Conservation (phyloP, 768 basidiomycete species). For the Kockovaella imperatae region DNA sequence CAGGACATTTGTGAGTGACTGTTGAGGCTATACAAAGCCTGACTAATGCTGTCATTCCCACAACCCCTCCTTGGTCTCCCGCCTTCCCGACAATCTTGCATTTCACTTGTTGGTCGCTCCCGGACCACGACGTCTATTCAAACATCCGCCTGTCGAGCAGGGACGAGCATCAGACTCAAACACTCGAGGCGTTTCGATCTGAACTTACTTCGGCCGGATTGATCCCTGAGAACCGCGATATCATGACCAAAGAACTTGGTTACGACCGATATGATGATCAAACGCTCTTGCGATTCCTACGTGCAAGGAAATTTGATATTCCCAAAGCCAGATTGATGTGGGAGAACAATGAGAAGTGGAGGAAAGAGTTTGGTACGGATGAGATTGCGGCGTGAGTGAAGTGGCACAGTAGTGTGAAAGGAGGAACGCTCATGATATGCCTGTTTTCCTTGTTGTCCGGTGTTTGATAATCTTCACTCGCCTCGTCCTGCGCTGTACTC, state of each 20-base stretch:
- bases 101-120: not conserved
- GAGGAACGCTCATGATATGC: too few relatives aligned
- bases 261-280: slow-evolving; percentile 45
- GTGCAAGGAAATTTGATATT: slow-evolving; percentile 89
- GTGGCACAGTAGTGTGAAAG: too few relatives aligned
- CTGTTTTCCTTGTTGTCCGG: not conserved
- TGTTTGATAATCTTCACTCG: not conserved
- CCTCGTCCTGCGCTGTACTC: not conserved
- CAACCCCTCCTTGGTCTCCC: not conserved
- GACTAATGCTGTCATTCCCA: not conserved
- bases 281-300: slow-evolving; percentile 60
- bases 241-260: slow-evolving; percentile 19
- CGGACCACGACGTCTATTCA: not conserved
- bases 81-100: not conserved
- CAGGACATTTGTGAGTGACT: slow-evolving; percentile 60
- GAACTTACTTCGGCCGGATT: slow-evolving; percentile 50
- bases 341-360: slow-evolving; percentile 73
- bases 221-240: slow-evolving; percentile 31
- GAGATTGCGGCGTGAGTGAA: slow-evolving; percentile 43
- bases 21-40: not conserved
- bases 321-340: slow-evolving; percentile 76
- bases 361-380: slow-evolving; percentile 61
- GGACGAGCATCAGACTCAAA: slow-evolving; percentile 51
- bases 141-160: slow-evolving; percentile 9
- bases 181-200: slow-evolving; percentile 62